Percentiles rank a stretch among this genome's conserved stretches.
Conservation (phyloP, 768 basidiomycete species). For the Collybia sordida region DNA sequence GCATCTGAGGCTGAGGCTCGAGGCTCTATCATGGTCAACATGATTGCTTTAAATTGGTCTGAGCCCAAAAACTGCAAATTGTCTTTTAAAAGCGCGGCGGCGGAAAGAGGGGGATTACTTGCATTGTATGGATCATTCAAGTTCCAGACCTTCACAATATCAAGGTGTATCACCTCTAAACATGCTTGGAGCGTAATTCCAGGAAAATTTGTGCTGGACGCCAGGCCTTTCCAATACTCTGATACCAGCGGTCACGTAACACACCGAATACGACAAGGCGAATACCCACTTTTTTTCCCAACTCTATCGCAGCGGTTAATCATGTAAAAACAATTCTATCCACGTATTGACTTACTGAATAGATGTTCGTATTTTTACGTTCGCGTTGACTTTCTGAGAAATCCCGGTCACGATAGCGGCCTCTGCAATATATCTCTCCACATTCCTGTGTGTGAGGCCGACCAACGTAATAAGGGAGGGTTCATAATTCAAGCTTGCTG, state of each 20-base stretch:
- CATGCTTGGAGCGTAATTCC: constrained; percentile 2
- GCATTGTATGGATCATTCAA: constrained; percentile 20
- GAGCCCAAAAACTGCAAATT: not conserved
- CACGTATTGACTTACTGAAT: not conserved
- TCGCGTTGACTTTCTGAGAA: too few relatives aligned
- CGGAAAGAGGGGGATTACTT: not conserved
- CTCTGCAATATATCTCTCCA: too few relatives aligned
- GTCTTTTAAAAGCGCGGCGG: not conserved
- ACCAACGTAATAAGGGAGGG: too few relatives aligned
- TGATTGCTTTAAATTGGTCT: not conserved
- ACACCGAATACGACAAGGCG: not conserved
- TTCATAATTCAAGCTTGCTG: too few relatives aligned
- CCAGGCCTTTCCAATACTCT: constrained; percentile 10
- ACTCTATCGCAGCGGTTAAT: constrained; percentile 10
- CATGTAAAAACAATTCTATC: not conserved
- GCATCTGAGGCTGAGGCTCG: not conserved
- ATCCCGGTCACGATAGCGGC: too few relatives aligned
- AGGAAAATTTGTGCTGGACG: constrained; percentile 5
- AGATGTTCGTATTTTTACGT: too few relatives aligned
- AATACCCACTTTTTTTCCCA: constrained; percentile 10
- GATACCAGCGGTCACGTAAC: not conserved
- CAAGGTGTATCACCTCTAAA: constrained; percentile 12
- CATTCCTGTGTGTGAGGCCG: too few relatives aligned
- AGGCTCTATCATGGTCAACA: not conserved
- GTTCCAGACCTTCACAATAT: constrained; percentile 24